Base-by-base conservation (phyloP, 257 asterid genomes). In the Lycium barbarum region DNA sequence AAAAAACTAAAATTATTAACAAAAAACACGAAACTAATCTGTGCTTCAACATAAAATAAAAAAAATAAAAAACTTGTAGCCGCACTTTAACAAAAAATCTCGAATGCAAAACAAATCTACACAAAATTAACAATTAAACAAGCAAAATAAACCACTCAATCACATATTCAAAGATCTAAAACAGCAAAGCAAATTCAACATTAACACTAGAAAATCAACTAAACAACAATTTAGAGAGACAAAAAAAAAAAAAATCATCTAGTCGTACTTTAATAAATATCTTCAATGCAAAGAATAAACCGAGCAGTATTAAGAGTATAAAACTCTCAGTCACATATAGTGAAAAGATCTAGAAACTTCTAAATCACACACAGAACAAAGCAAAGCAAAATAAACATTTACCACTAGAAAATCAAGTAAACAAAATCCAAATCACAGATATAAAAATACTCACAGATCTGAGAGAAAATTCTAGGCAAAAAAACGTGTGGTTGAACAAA, bases 371-470 rank as follows among this genome's bases (percentile, higher is more conserved):
- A 26, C 33, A 26, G 33, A 26, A 26, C 22, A 58, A 18, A 17
- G 33, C 33, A 59, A 59, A 18, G 33, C 38, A 20, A 62, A 22
- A 9, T 62, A 36, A 62, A 62, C 68, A 62, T 22, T 62, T 26
- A 20, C 20, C 14, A 20, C 38, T 62, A 22, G 79, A 70, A 26
- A 71, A 74, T 51, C 58, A 74, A 49, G 11, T 11, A 49, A 49
- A 11, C n/a, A 6, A 73, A 45, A 22, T 73, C 18, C 12, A 73
- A 6, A 73, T 20, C 38, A 15, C 53, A 15, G 57, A 33, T 49
- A 22, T 35, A 55, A 13, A 55, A 13, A 57, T 9, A 70, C 87
- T 86, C 72, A 88, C 88, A 88, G 90, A 89, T 86, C 92, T 38
- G 82, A 45, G 86, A 83, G 84, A 36, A 14, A 65, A 87, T 83